Evolutionary conservation across 1,139 yeast species (phyloP).

Genomic region (Kurtzmaniella quercitrusa): DNA sequence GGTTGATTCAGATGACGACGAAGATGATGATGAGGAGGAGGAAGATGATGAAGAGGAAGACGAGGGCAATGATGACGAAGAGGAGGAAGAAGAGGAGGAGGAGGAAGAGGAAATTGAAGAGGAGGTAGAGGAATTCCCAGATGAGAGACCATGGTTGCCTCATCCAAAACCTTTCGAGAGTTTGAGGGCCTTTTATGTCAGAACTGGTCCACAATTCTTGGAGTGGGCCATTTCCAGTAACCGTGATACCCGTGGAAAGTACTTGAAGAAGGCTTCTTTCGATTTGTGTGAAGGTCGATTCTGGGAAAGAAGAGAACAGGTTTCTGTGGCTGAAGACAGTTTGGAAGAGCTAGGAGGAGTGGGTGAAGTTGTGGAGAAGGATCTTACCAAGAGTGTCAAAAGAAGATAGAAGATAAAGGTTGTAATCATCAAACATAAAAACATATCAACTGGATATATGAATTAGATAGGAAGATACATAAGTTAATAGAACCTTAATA

Average conservation of each 20-base stretch:
- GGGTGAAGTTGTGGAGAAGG: slow-evolving; percentile 83
- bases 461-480: no score
- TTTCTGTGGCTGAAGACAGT: slow-evolving; percentile 82
- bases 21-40: slow-evolving; percentile 47
- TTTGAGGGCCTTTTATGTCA: slow-evolving; percentile 75
- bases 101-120: slow-evolving; percentile 60
- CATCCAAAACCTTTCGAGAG: slow-evolving; percentile 95
- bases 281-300: slow-evolving; percentile 91
- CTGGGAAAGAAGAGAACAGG: slow-evolving; percentile 98
- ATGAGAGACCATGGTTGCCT: slow-evolving; percentile 93
- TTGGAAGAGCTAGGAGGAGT: slow-evolving; percentile 90
- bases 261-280: slow-evolving; percentile 82
- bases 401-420: slow-evolving; percentile 28
- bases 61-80: slow-evolving; percentile 44
- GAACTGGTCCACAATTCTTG: slow-evolving; percentile 82
- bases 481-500: no score
- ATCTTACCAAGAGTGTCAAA: slow-evolving; percentile 42
- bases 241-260: slow-evolving; percentile 85
- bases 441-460: no score
- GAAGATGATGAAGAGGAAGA: slow-evolving; percentile 60
- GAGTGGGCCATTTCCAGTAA: slow-evolving; percentile 91
- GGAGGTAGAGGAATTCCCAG: slow-evolving; percentile 73
- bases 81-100: slow-evolving; percentile 53
- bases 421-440: no score
- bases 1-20: slow-evolving; percentile 39